Evolutionary conservation across 768 basidiomycete species (phyloP).

Genomic region (Psilocybe cyanescens): DNA sequence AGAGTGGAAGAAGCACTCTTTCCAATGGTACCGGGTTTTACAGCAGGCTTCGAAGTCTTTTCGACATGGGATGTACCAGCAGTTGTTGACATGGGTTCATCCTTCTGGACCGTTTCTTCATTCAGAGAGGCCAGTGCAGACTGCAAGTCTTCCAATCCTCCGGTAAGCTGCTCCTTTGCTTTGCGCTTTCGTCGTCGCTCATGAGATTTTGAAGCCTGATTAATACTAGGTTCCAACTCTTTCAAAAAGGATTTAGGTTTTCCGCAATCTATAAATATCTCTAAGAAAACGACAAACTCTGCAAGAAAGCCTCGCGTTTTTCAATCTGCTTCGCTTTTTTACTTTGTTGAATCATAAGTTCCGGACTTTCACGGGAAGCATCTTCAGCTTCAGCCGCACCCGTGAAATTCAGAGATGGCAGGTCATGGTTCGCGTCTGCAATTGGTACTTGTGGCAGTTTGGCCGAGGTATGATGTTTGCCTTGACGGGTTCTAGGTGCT

Average conservation of each 20-base stretch:
- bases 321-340: slow-evolving; percentile 73
- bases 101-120: slow-evolving; percentile 25
- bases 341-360: slow-evolving; percentile 19
- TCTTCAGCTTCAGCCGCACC: background rate
- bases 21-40: slow-evolving; percentile 62
- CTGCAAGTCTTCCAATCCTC: slow-evolving; percentile 54
- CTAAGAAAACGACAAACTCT: slow-evolving; percentile 45
- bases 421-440: slow-evolving; percentile 13
- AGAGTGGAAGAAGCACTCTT: slow-evolving; percentile 64
- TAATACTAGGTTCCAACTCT: slow-evolving; percentile 48
- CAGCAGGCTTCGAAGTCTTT: slow-evolving; percentile 23
- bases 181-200: slow-evolving; percentile 71
- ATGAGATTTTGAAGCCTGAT: slow-evolving; percentile 76
- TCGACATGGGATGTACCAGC: slow-evolving; percentile 14
- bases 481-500: slow-evolving; percentile 20
- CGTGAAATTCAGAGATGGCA: slow-evolving; percentile 34
- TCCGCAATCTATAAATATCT: background rate
- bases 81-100: slow-evolving; percentile 17
- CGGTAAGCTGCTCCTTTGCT: slow-evolving; percentile 60
- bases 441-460: slow-evolving; percentile 11
- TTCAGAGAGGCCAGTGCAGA: slow-evolving; percentile 60
- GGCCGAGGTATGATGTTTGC: slow-evolving; percentile 24
- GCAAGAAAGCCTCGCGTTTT: slow-evolving; percentile 70
- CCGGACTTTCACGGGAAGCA: background rate
- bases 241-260: slow-evolving; percentile 11